These are phyloP conservation scores for Colletotrichum sp. DNA, from an alignment of 2,329 filamentous ascomycete species.

Conservation along the genomic window DNA sequence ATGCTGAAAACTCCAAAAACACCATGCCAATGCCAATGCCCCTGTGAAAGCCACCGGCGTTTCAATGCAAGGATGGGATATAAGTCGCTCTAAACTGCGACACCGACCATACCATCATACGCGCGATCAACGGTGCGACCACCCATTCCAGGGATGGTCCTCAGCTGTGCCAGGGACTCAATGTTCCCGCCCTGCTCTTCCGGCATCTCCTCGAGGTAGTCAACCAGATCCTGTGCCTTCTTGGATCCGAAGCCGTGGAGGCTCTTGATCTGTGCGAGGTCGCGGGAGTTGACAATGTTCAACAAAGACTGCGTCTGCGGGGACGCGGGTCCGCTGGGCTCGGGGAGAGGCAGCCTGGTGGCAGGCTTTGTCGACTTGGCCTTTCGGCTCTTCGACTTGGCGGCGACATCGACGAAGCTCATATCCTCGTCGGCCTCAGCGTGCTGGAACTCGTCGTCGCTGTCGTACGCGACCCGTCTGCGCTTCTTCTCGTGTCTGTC, in stretches of 20 bases:
- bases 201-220: slow-evolving; percentile 54
- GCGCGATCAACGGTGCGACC: slow-evolving; percentile 62
- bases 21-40: slow-evolving; percentile 18
- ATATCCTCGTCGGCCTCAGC: slow-evolving; percentile 48
- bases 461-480: slow-evolving; percentile 30
- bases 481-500: slow-evolving; percentile 26
- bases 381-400: slow-evolving; percentile 34
- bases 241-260: slow-evolving; percentile 76
- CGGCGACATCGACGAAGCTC: slow-evolving; percentile 31
- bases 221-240: slow-evolving; percentile 67
- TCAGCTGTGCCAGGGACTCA: slow-evolving; percentile 55
- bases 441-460: slow-evolving; percentile 43
- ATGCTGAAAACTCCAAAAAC: slow-evolving; percentile 18
- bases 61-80: slow-evolving; percentile 1
- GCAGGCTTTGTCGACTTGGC: slow-evolving; percentile 33
- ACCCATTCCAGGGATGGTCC: slow-evolving; percentile 62
- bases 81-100: background rate
- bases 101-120: slow-evolving; percentile 49
- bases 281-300: slow-evolving; percentile 75
- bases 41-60: background rate
- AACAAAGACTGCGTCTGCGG: slow-evolving; percentile 69
- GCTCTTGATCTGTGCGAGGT: slow-evolving; percentile 67
- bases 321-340: slow-evolving; percentile 48
- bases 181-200: slow-evolving; percentile 49
- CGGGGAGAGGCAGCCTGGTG: slow-evolving; percentile 31